Base-by-base conservation (phyloP, 2,329 filamentous ascomycete genomes). In the Hymenoscyphus albidus region DNA sequence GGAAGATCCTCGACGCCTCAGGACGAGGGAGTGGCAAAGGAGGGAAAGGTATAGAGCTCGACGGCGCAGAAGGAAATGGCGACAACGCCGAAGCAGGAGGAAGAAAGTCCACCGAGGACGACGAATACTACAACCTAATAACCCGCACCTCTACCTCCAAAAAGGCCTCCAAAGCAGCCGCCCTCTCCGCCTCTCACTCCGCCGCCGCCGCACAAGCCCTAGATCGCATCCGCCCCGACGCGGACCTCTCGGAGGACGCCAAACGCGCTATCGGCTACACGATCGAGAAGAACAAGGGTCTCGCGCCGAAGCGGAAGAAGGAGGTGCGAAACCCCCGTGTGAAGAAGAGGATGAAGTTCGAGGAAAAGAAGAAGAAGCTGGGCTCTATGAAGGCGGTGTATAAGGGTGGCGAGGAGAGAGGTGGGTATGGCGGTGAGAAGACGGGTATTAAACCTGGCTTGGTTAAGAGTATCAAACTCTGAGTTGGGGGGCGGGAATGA, bases 311-410 rank as follows among this genome's bases (percentile, higher is more conserved):
- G 78, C 84, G 94, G 69, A 96, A 90, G 84, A 98, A 99, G 87
- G 93, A 96, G 72, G 90, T 93, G 65, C 84, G 94, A 68, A 99
- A 99, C 80, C 93, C 95, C 42, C 84, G 95, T 77, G 94, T 98
- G 70, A 99, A 98, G 89, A 98, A 97, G 89, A 88, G 92, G 79
- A 92, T 92, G 87, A 93, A 92, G 86, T 99, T 87, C 77, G 93
- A 96, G 76, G 90, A 93, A 78, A 97, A 96, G 85, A 90, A 94
- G 85, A 98, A 97, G 91, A 97, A 98, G 84, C 79, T 98, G 75
- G 87, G 86, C 73, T 94, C 90, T 75, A 91, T 93, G 81, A 92
- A 90, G 80, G 85, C 91, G 9, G 83, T 92, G 14, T 98, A 93
- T 81, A 92, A 93, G 78, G 92, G 92, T 70, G 91, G 92, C 67